Conservation (phyloP, 805 yeast species). For the Metschnikowia corniflorae region DNA sequence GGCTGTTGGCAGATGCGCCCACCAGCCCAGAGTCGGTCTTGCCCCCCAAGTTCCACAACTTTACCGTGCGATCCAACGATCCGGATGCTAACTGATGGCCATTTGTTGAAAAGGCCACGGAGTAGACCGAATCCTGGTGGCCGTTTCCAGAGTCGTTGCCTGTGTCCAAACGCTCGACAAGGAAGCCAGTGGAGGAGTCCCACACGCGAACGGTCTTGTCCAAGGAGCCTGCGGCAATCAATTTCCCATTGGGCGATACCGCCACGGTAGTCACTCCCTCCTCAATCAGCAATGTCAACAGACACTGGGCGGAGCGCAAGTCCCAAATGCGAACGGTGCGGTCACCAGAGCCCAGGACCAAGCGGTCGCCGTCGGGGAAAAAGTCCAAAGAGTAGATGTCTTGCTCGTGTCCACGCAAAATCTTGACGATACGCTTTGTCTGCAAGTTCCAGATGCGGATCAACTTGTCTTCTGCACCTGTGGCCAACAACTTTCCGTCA, state of each 20-base stretch:
- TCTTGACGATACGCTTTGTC: constrained; percentile 78
- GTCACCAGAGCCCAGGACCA: constrained; percentile 96
- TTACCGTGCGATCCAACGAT: constrained; percentile 91
- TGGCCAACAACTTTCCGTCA: constrained; percentile 85
- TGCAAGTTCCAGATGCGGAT: constrained; percentile 96
- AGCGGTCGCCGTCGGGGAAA: constrained; percentile 88
- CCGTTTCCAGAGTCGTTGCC: constrained; percentile 88
- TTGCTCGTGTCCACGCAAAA: constrained; percentile 92
- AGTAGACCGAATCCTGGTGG: constrained; percentile 92
- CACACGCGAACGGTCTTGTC: constrained; percentile 95
- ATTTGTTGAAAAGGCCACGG: constrained; percentile 88
- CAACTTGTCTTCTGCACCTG: constrained; percentile 87
- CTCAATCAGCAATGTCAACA: constrained; percentile 83
- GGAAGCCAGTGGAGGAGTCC: constrained; percentile 90
- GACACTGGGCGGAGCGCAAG: constrained; percentile 81
- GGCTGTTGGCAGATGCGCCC: constrained; percentile 18
- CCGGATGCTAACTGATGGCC: constrained; percentile 93
- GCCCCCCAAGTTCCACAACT: constrained; percentile 87
- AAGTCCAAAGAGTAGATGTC: constrained; percentile 94
- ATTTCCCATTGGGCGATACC: constrained; percentile 89
- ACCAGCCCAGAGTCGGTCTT: constrained; percentile 29
- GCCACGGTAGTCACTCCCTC: constrained; percentile 99
- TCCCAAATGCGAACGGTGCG: constrained; percentile 97
- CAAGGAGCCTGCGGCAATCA: constrained; percentile 93
- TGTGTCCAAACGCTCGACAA: constrained; percentile 88